Evolutionary conservation across 805 yeast species (phyloP).

Genomic region (Candida yuanshanica): DNA sequence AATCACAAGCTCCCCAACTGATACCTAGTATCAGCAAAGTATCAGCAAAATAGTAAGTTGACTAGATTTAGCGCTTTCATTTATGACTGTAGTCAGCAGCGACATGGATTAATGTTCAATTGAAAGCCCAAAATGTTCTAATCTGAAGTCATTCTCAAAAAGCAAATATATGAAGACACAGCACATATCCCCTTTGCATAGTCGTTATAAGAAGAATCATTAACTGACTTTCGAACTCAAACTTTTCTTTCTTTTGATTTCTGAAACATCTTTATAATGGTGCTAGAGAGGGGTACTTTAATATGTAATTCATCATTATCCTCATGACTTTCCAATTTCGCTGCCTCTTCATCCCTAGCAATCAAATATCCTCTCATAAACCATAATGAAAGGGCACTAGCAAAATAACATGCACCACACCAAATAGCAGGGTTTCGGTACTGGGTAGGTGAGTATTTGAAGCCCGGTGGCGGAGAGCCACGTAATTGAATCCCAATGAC

Average conservation of each 20-base stretch:
- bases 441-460: conserved; percentile 33
- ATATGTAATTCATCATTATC: conserved; percentile 22
- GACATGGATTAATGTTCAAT: too few relatives aligned
- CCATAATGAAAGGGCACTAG: conserved; percentile 36
- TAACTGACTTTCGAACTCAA: not conserved
- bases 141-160: too few relatives aligned
- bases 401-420: conserved; percentile 50
- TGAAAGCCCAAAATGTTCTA: too few relatives aligned
- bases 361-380: conserved; percentile 49
- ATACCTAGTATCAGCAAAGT: too few relatives aligned
- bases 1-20: too few relatives aligned
- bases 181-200: too few relatives aligned
- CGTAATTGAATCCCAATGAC: conserved; percentile 51
- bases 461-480: conserved; percentile 15
- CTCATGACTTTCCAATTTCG: conserved; percentile 14
- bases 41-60: too few relatives aligned
- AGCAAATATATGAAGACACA: too few relatives aligned
- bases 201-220: too few relatives aligned
- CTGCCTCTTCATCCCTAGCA: conserved; percentile 37
- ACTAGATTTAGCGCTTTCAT: too few relatives aligned
- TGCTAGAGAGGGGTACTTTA: conserved; percentile 6
- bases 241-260: conserved; percentile 6
- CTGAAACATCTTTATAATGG: conserved; percentile 3
- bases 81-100: too few relatives aligned
- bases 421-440: conserved; percentile 51